Evolutionary conservation across 106 monocot species (phyloP).

Genomic region (Platanthera guangdongensis): DNA sequence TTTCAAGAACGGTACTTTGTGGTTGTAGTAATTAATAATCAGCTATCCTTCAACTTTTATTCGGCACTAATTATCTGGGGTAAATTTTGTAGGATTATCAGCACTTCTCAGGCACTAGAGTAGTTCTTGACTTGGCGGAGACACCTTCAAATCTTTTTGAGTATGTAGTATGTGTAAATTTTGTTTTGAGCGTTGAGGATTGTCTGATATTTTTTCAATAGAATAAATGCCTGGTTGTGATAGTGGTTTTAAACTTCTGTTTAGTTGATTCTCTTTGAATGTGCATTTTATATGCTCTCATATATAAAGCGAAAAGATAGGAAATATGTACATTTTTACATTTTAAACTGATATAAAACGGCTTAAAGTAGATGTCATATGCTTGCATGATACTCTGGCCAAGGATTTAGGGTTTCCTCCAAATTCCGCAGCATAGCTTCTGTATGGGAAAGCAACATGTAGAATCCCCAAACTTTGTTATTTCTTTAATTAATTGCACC

Average conservation of each 20-base stretch:
- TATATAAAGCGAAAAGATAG: neutral
- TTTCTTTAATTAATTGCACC: neutral
- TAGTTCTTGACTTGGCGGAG: constrained; percentile 90
- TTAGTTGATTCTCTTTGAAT: constrained; percentile 1
- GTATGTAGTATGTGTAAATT: constrained; percentile 29
- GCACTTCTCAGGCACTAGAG: constrained; percentile 95
- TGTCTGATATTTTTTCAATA: neutral
- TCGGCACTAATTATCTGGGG: neutral
- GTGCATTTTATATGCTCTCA: neutral
- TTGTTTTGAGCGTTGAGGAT: neutral
- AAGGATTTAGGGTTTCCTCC: neutral
- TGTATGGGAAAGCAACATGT: neutral
- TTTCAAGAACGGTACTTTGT: constrained; percentile 86
- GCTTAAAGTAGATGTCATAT: neutral
- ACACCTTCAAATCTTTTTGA: constrained; percentile 97
- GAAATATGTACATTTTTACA: neutral
- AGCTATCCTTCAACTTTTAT: neutral
- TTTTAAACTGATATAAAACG: neutral
- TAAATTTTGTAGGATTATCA: constrained; percentile 71
- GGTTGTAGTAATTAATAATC: neutral
- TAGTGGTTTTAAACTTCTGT: neutral
- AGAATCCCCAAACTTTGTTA: neutral
- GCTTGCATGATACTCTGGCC: neutral
- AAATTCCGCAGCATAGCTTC: neutral
- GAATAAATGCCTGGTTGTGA: neutral